A percentile compares a stretch with the other conserved stretches of the same genome.
Conservation (phyloP, 2,329 filamentous ascomycete species). For the Xylaria multiplex region DNA sequence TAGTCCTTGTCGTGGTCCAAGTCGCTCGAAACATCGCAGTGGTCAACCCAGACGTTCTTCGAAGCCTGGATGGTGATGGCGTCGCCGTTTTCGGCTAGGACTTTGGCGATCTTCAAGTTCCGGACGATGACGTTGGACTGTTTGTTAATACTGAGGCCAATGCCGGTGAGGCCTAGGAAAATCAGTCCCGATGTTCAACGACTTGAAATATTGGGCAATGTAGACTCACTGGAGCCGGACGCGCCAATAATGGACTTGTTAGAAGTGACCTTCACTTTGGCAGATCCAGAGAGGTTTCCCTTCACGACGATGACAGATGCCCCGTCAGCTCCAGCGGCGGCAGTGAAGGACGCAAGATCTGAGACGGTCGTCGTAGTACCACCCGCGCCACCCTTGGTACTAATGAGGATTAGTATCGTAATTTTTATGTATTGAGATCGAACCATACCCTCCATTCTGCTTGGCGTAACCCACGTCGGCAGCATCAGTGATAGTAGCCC, state of each 20-base stretch:
- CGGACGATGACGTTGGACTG: constrained; percentile 69
- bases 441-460: constrained; percentile 38
- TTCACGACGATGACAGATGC: constrained; percentile 58
- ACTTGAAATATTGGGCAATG: no score
- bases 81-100: constrained; percentile 66
- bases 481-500: constrained; percentile 41
- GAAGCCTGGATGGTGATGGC: constrained; percentile 67
- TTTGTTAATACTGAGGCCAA: constrained; percentile 64
- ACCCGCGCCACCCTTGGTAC: constrained; percentile 64
- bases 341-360: constrained; percentile 59
- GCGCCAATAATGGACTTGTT: constrained; percentile 63
- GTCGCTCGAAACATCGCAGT: constrained; percentile 72
- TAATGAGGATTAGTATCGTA: constrained; percentile 21
- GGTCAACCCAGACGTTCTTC: constrained; percentile 73
- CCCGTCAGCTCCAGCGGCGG: constrained; percentile 59
- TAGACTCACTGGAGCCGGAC: constrained; percentile 49
- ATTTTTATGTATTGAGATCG: background rate
- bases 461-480: constrained; percentile 40
- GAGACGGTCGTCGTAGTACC: constrained; percentile 65
- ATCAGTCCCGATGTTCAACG: constrained; percentile 20
- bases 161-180: constrained; percentile 52
- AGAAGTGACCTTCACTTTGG: constrained; percentile 57
- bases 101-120: constrained; percentile 69
- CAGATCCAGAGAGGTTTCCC: constrained; percentile 55
- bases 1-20: constrained; percentile 71